These are phyloP conservation scores for Cutaneotrichosporon sp. DNA, from an alignment of 1,284 basidiomycete genomes.

Conservation along the genomic window DNA sequence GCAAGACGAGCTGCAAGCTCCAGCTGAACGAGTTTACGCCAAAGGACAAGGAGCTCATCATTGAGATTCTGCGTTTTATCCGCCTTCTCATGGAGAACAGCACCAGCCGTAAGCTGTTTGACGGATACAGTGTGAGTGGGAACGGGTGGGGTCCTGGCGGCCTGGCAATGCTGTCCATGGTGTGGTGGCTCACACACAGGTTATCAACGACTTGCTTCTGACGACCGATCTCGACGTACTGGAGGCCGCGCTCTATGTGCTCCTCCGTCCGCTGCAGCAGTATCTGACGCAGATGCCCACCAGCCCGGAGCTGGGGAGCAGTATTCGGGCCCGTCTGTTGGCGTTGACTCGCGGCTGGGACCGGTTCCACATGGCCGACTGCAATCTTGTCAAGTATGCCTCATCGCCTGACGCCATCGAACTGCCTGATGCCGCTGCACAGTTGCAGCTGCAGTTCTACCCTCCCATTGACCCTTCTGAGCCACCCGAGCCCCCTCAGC, in stretches of 20 bases:
- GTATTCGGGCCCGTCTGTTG: constrained; percentile 44
- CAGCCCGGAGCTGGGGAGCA: constrained; percentile 56
- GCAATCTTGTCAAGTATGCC: constrained; percentile 49
- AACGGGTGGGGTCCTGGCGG: too few relatives aligned
- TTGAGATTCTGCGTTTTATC: constrained; percentile 81
- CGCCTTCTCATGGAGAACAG: constrained; percentile 92
- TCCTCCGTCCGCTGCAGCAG: constrained; percentile 89
- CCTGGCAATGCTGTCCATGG: too few relatives aligned
- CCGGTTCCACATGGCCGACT: constrained; percentile 33
- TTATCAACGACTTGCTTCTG: constrained; percentile 69
- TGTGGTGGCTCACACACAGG: constrained; percentile 9
- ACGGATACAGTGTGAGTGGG: constrained; percentile 86
- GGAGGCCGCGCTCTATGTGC: constrained; percentile 73
- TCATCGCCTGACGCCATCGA: constrained; percentile 9
- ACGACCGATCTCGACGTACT: constrained; percentile 87
- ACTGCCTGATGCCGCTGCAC: constrained; percentile 18
- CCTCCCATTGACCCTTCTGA: constrained; percentile 5
- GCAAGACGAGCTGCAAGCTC: constrained; percentile 37
- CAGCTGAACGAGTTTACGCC: constrained; percentile 77
- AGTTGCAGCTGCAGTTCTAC: constrained; percentile 51
- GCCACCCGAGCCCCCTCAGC: constrained; percentile 3
- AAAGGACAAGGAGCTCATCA: constrained; percentile 67
- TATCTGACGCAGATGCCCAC: constrained; percentile 72
- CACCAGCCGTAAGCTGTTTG: constrained; percentile 94
- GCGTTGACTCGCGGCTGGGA: constrained; percentile 38